Evolutionary conservation across 768 basidiomycete genomes (phyloP).

Genomic region (Epithele typhae): DNA sequence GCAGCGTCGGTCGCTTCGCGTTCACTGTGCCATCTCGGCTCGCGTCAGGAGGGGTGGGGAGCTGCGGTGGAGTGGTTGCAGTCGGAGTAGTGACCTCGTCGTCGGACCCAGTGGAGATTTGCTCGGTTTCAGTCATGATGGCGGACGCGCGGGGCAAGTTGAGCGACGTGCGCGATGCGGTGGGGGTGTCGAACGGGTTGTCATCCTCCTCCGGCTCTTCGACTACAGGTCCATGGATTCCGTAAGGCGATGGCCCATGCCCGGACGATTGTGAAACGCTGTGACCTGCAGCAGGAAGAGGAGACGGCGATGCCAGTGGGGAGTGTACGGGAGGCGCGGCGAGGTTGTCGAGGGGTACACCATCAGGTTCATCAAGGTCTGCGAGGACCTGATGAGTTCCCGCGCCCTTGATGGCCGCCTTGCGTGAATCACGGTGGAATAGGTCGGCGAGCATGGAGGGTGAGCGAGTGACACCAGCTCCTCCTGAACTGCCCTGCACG

Average conservation of each 20-base stretch:
- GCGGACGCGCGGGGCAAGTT: conserved; percentile 26
- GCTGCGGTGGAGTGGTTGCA: not conserved
- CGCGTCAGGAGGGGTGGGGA: conserved; percentile 8
- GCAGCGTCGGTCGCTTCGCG: too few relatives aligned
- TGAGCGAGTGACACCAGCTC: too few relatives aligned
- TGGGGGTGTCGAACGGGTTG: conserved; percentile 38
- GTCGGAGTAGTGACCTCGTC: not conserved
- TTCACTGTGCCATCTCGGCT: conserved; percentile 8
- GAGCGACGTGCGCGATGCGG: conserved; percentile 49
- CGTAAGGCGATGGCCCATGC: too few relatives aligned
- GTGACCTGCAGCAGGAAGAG: conserved; percentile 27
- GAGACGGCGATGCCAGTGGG: conserved; percentile 28
- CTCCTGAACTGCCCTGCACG: too few relatives aligned
- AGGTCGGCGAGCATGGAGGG: conserved; percentile 55
- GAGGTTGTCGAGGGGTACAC: conserved; percentile 51
- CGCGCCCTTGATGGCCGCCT: conserved; percentile 28
- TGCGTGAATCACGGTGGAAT: conserved; percentile 41
- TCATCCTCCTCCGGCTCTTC: conserved; percentile 11
- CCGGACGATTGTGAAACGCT: not conserved
- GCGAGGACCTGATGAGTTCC: conserved; percentile 45
- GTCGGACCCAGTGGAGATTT: conserved; percentile 22
- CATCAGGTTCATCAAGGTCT: conserved; percentile 35
- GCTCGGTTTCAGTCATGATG: conserved; percentile 23
- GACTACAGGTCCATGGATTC: too few relatives aligned
- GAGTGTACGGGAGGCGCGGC: conserved; percentile 26